Evolutionary conservation across 352 stramenopile species (phyloP).

Genomic region (Phytopythium oedochilum): DNA sequence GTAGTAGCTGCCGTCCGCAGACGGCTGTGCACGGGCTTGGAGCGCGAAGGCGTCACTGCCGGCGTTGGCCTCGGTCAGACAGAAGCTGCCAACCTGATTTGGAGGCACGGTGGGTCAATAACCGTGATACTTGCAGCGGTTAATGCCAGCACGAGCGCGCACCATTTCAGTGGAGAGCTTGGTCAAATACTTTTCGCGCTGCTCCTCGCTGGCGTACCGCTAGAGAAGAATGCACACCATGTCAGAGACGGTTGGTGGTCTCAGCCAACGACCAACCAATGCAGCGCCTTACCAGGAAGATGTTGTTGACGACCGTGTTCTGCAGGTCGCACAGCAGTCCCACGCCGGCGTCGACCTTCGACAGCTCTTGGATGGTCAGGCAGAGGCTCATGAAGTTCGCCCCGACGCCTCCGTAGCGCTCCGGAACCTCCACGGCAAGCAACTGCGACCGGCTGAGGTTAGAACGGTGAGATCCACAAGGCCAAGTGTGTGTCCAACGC

Average conservation of each 20-base stretch:
- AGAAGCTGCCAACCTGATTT: constrained; percentile 96
- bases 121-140: no score
- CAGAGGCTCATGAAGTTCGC: constrained; percentile 93
- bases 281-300: constrained; percentile 58
- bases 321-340: constrained; percentile 95
- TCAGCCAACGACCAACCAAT: background rate
- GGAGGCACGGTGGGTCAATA: no score
- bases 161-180: constrained; percentile 59
- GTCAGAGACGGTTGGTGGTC: background rate
- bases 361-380: constrained; percentile 95
- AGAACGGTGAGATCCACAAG: no score
- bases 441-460: no score
- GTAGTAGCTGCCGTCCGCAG: constrained; percentile 91
- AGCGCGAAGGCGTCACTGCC: constrained; percentile 96
- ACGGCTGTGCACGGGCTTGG: constrained; percentile 88
- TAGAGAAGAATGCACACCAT: constrained; percentile 2
- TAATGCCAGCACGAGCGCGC: no score
- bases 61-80: constrained; percentile 91
- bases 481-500: no score
- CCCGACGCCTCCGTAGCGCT: constrained; percentile 89
- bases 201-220: constrained; percentile 59
- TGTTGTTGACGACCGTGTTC: constrained; percentile 93
- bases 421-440: constrained; percentile 94
- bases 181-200: constrained; percentile 79
- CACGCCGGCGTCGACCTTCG: constrained; percentile 92